These are phyloP conservation scores for Arachis stenosperma DNA, from an alignment of 306 rosid genomes.

Conservation along the genomic window DNA sequence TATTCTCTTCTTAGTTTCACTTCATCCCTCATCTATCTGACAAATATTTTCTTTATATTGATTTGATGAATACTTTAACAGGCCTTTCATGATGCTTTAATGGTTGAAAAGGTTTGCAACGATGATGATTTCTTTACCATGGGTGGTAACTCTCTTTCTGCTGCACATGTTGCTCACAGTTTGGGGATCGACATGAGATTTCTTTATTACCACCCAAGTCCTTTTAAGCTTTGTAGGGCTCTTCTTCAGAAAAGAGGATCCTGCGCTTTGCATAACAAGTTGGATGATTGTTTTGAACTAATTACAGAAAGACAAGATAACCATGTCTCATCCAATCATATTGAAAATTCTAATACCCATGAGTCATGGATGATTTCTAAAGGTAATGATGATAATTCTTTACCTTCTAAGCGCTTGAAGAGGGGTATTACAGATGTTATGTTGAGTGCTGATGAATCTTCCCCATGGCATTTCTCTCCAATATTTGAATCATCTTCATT, in stretches of 20 bases:
- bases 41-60: background rate
- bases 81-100: conserved; percentile 44
- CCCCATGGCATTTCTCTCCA: conserved; percentile 56
- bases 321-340: conserved; percentile 32
- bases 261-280: conserved; percentile 41
- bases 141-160: conserved; percentile 92
- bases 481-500: conserved; percentile 57
- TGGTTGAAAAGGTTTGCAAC: conserved; percentile 65
- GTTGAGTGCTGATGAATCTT: conserved; percentile 42
- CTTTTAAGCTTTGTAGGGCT: conserved; percentile 69
- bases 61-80: too few species aligned
- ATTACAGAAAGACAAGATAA: conserved; percentile 37
- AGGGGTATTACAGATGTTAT: conserved; percentile 37
- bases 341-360: conserved; percentile 43
- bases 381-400: conserved; percentile 35
- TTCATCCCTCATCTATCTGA: background rate
- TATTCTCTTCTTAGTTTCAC: conserved; percentile 13
- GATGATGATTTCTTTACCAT: conserved; percentile 76
- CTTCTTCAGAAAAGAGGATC: conserved; percentile 62
- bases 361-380: conserved; percentile 42
- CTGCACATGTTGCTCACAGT: conserved; percentile 79
- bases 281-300: conserved; percentile 48
- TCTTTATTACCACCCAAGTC: conserved; percentile 65
- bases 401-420: conserved; percentile 59
- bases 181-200: conserved; percentile 81